Conservation (phyloP, 2,329 filamentous ascomycete genomes). For the Ceratocystis cacaofunesta region DNA sequence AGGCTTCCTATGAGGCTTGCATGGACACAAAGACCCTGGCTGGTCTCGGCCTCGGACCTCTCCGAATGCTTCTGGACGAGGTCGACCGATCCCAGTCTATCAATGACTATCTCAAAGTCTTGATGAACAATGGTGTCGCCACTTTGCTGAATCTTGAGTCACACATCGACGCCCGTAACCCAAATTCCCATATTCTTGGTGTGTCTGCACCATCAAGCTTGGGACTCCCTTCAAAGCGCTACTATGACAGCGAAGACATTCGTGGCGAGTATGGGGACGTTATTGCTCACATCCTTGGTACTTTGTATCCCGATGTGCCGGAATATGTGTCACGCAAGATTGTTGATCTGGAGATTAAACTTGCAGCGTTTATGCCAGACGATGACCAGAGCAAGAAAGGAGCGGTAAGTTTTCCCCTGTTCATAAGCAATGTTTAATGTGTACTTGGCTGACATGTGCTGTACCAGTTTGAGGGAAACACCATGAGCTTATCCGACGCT, state of each 20-base stretch:
- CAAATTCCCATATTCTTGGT: slow-evolving; percentile 25
- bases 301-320: slow-evolving; percentile 25
- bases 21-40: slow-evolving; percentile 45
- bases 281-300: slow-evolving; percentile 19
- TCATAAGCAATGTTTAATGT: not conserved
- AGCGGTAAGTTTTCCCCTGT: slow-evolving; percentile 29
- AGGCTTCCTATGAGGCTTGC: slow-evolving; percentile 49
- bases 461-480: slow-evolving; percentile 29
- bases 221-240: slow-evolving; percentile 47
- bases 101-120: slow-evolving; percentile 31
- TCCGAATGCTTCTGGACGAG: slow-evolving; percentile 40
- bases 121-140: slow-evolving; percentile 32
- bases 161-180: slow-evolving; percentile 31
- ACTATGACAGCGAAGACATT: slow-evolving; percentile 41
- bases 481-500: slow-evolving; percentile 41
- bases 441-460: not conserved
- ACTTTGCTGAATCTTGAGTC: slow-evolving; percentile 27
- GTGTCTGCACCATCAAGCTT: slow-evolving; percentile 34
- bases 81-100: slow-evolving; percentile 26
- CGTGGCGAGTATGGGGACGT: slow-evolving; percentile 34
- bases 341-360: slow-evolving; percentile 44
- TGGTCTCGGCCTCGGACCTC: slow-evolving; percentile 38
- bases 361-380: slow-evolving; percentile 43
- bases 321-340: slow-evolving; percentile 29
- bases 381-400: slow-evolving; percentile 45